Evolutionary conservation across 176 grass and related monocot species (phyloP), one percentile per base, ranked within the genome.

Genomic region (Oryza brachyantha): DNA sequence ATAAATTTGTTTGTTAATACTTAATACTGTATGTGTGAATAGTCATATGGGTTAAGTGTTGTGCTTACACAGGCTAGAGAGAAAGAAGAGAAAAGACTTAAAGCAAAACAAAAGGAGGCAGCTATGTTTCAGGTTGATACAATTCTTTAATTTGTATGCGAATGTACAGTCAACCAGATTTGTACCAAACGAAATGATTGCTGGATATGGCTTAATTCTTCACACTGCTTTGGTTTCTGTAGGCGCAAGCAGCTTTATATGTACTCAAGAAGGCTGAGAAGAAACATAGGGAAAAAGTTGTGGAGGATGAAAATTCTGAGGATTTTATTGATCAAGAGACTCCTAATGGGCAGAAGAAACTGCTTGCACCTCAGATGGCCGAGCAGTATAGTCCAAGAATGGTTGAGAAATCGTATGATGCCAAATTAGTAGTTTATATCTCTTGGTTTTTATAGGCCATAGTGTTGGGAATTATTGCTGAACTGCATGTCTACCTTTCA

Each of bases 301-400:
- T 37, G 6, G 84, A 90, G 59, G 88, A 86, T 65, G 83, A 90
- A 27, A 90, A 90, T 64, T 68, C 79, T 10, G 83, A 90, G 57
- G 88, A 86, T 79, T 86, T 86, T 64, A 27, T 90, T 57, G 84
- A 90, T 64, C 84, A 79, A 21, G 16, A 69, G 17, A 90, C 88
- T 27, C 39, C 39, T 13, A 25, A 26, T 75, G 88, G 88, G 55
- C 79, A 87, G 38, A 91, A 88, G 31, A 91, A 87, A 63, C 22
- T 27, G 13, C 81, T 88, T 40, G 87, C 85, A 63, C n/a, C 39
- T 46, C 81, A 88, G 29, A 82, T 91, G 89, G 89, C 77, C 2
- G 87, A 87, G 41, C 70, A 91, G 68, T 91, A 91, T 60, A 91
- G 48, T 64, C 89, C 85, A 10, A 82, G 6, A 38, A 31, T 64